A percentile compares a stretch with the other conserved stretches of the same genome.
Evolutionary conservation across 2,329 filamentous ascomycete species (phyloP).

Genomic region (Hypoxylon sp.): DNA sequence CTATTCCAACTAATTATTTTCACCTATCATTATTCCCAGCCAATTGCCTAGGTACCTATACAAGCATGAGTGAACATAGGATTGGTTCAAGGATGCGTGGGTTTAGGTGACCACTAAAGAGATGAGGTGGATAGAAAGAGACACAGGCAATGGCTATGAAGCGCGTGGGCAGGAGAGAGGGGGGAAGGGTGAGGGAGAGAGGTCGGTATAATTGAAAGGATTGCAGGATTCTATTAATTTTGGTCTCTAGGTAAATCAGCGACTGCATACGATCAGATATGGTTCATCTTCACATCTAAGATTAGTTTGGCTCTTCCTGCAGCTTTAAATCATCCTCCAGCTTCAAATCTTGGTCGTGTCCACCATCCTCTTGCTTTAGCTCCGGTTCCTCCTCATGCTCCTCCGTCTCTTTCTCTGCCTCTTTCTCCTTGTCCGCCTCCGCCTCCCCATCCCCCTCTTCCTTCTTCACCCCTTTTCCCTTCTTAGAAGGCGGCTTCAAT

Average conservation of each 20-base stretch:
- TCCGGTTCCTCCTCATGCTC: neutral
- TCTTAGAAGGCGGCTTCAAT: conserved; percentile 31
- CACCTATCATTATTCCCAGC: no score
- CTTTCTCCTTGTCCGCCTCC: conserved; percentile 24
- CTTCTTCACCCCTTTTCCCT: conserved; percentile 27
- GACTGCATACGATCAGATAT: neutral
- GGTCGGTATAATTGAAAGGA: neutral
- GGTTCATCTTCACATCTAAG: neutral
- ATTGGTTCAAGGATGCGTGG: no score
- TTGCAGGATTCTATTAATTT: neutral
- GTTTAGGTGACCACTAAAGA: no score
- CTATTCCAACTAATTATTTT: no score
- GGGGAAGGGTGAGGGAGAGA: no score
- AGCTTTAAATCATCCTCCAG: neutral
- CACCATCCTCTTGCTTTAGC: neutral
- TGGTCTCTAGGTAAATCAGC: neutral
- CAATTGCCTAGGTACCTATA: no score
- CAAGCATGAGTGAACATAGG: no score
- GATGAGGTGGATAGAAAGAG: no score
- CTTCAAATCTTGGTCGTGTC: neutral
- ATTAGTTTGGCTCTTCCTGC: neutral
- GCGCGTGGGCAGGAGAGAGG: no score
- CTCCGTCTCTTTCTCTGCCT: conserved; percentile 6
- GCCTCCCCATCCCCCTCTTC: conserved; percentile 24
- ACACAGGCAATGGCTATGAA: no score